These are phyloP conservation scores for Cryptococcus sp. DNA, from an alignment of 1,284 basidiomycete species.

Conservation along the genomic window DNA sequence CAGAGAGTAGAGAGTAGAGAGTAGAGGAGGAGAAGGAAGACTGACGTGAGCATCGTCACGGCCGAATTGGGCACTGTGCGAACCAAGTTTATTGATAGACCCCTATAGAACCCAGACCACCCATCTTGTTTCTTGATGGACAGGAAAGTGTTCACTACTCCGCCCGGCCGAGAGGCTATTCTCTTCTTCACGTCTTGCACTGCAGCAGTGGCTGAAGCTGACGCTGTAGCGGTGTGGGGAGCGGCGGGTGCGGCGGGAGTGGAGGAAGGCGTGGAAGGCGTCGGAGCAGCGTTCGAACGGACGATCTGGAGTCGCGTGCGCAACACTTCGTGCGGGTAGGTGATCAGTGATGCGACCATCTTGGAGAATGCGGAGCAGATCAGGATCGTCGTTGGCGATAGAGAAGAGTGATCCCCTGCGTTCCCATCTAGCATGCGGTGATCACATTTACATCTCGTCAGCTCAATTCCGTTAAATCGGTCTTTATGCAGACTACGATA, in stretches of 20 bases:
- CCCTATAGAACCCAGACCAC: conserved; percentile 83
- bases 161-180: conserved; percentile 42
- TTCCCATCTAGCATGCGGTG: no score
- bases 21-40: no score
- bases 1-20: no score
- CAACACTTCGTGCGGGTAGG: conserved; percentile 94
- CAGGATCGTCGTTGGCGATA: conserved; percentile 72
- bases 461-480: neutral
- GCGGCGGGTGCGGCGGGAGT: conserved; percentile 15
- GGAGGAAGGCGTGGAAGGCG: conserved; percentile 2
- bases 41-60: conserved; percentile 90
- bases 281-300: conserved; percentile 13
- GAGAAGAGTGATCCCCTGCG: conserved; percentile 56
- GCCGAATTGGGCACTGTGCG: conserved; percentile 92
- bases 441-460: no score
- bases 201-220: conserved; percentile 7
- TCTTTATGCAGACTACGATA: neutral
- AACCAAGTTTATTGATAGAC: conserved; percentile 84
- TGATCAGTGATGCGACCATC: conserved; percentile 89
- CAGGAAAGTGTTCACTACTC: conserved; percentile 70
- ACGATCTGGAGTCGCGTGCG: conserved; percentile 88
- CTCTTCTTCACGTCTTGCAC: conserved; percentile 6
- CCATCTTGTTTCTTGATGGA: conserved; percentile 78
- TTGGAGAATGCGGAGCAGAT: conserved; percentile 84
- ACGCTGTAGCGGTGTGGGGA: conserved; percentile 1